Evolutionary conservation across 371 early-diverging fungal genomes (phyloP).

Genomic region (Basidiobolus heterosporus): DNA sequence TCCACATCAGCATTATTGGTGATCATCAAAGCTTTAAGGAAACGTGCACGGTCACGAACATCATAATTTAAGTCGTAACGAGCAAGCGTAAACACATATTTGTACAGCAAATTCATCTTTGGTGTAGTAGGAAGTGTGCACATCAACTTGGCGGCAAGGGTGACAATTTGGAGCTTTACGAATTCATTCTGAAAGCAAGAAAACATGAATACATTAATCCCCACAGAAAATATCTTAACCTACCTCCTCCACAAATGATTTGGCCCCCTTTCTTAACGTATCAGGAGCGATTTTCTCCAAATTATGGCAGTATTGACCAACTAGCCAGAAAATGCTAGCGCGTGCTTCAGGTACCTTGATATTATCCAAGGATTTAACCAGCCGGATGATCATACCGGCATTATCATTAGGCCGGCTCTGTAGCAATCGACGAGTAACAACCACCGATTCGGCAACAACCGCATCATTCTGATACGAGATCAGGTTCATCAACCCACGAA

Average conservation of each 20-base stretch:
- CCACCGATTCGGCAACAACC: slow-evolving; percentile 61
- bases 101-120: slow-evolving; percentile 31
- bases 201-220: too few relatives aligned
- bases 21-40: slow-evolving; percentile 39
- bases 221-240: neutral
- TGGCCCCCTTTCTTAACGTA: slow-evolving; percentile 57
- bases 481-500: slow-evolving; percentile 42
- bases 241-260: slow-evolving; percentile 52
- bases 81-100: slow-evolving; percentile 68
- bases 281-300: slow-evolving; percentile 56
- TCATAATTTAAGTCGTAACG: slow-evolving; percentile 76
- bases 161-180: slow-evolving; percentile 67
- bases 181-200: slow-evolving; percentile 20
- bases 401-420: slow-evolving; percentile 32
- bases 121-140: slow-evolving; percentile 22
- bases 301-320: slow-evolving; percentile 44
- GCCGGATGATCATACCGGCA: slow-evolving; percentile 33
- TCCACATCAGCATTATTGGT: too few relatives aligned
- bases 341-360: slow-evolving; percentile 44
- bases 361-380: slow-evolving; percentile 43
- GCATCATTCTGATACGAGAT: slow-evolving; percentile 49
- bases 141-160: slow-evolving; percentile 54
- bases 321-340: slow-evolving; percentile 70
- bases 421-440: slow-evolving; percentile 54
- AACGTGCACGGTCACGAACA: slow-evolving; percentile 78